Percentiles rank a stretch among this genome's conserved stretches.
These are phyloP conservation scores for Trichoderma atroviride DNA, from an alignment of 2,329 filamentous ascomycete species.

Conservation along the genomic window DNA sequence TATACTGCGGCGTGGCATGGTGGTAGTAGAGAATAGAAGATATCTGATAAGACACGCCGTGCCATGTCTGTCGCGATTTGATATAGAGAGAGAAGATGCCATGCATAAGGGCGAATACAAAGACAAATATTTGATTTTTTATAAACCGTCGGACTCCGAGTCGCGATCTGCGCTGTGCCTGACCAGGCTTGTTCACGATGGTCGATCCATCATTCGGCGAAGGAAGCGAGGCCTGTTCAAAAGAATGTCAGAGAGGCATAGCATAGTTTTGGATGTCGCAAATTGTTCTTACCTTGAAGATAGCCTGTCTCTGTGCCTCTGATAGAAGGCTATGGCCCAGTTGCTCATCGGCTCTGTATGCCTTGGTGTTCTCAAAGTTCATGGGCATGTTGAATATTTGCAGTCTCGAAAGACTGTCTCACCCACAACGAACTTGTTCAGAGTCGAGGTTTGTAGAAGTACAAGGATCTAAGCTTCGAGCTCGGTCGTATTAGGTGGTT, in stretches of 20 bases:
- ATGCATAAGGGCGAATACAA: slow-evolving; percentile 73
- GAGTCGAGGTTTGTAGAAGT: not conserved
- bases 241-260: slow-evolving; percentile 22
- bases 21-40: slow-evolving; percentile 89
- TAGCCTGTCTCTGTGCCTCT: slow-evolving; percentile 42
- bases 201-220: slow-evolving; percentile 39
- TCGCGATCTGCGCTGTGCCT: slow-evolving; percentile 43
- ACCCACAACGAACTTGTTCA: slow-evolving; percentile 17
- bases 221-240: slow-evolving; percentile 43
- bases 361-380: slow-evolving; percentile 41
- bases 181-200: slow-evolving; percentile 30
- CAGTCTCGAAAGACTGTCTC: slow-evolving; percentile 37
- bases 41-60: slow-evolving; percentile 74
- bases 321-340: slow-evolving; percentile 40
- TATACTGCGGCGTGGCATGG: slow-evolving; percentile 91
- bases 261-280: not conserved
- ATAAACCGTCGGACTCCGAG: slow-evolving; percentile 65
- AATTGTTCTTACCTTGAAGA: slow-evolving; percentile 40
- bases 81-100: slow-evolving; percentile 87
- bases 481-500: not conserved
- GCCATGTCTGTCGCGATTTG: slow-evolving; percentile 76
- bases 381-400: slow-evolving; percentile 40
- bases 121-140: slow-evolving; percentile 62
- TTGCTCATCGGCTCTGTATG: slow-evolving; percentile 46
- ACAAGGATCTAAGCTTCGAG: not conserved